Base-by-base conservation (phyloP, 177 flowering plant species). In the Tripterygium wilfordii region DNA sequence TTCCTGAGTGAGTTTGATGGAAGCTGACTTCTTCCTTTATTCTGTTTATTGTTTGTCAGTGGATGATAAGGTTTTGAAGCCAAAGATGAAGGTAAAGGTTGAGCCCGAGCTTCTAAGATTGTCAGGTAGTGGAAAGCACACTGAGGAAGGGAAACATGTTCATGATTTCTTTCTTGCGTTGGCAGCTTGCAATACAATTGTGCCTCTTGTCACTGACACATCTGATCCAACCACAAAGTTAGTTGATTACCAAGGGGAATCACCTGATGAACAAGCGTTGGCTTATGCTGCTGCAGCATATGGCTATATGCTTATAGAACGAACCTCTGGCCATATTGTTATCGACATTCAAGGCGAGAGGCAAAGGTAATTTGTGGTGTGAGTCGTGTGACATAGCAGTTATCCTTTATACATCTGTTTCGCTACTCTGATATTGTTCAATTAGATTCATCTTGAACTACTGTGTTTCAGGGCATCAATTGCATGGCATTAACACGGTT, bases 211-310 rank as follows among this genome's bases (percentile, higher is more conserved):
- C 27, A 32, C 50, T 14, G 79, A 77, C 44, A 61, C 89, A 29
- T 51, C 78, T 30, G 87, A 78, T 65, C 80, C 88, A 12, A 14
- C 46, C 20, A 60, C 69, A 50, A 85, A 57, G 63, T 61, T 77
- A 61, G 66, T 87, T 49, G 94, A 85, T 56, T 94, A 94, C 69
- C 99, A 94, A 53, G 99, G 99, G 22, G 99, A 94, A 53, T 94
- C 99, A 48, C 99, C 97, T 19, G 99, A 94, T 72, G 99, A 94
- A 56, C 99, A 94, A 68, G 96, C 99, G 51, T 55, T 94, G 68
- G 95, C 67, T 47, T 94, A 83, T 83, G 97, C 99, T 48, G 99
- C 99, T 45, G 96, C 99, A 16, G 66, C 96, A 13, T 83, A 94
- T 72, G 99, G 99, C 7, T 87, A 69, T 58, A 69, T 77, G 77